Conservation (phyloP, 2,329 filamentous ascomycete genomes). For the Mycocentrospora acerina region DNA sequence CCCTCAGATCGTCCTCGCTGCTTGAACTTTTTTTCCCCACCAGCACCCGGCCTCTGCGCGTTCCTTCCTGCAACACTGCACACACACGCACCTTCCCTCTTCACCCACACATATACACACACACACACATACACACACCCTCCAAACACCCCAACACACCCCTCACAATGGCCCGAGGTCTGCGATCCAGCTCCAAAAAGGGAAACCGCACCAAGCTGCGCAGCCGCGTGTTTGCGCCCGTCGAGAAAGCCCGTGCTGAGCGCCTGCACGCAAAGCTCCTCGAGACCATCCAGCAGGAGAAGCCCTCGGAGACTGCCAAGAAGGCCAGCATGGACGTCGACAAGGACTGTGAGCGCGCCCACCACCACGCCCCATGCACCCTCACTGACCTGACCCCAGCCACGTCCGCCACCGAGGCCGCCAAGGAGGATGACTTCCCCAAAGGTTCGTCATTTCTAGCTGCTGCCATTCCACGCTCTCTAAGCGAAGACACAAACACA, state of each 20-base stretch:
- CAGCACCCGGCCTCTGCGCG: conserved; percentile 1
- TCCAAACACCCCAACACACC: conserved; percentile 9
- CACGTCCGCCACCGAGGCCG: conserved; percentile 12
- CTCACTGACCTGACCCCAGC: conserved; percentile 7
- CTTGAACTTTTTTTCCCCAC: conserved; percentile 16
- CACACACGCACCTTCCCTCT: conserved; percentile 3
- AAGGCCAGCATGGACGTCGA: conserved; percentile 51
- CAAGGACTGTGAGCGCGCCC: conserved; percentile 37
- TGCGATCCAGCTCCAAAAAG: conserved; percentile 77
- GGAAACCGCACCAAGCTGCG: conserved; percentile 81
- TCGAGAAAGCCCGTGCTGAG: conserved; percentile 75
- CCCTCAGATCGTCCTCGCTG: conserved; percentile 2
- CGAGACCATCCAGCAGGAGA: conserved; percentile 75
- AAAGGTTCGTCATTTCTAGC: conserved; percentile 37
- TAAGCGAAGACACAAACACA: conserved; percentile 16
- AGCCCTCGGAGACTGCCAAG: conserved; percentile 51
- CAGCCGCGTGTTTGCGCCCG: conserved; percentile 79
- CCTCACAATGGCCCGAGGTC: conserved; percentile 79
- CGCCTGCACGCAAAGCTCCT: conserved; percentile 83
- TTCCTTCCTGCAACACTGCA: background rate
- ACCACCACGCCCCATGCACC: background rate
- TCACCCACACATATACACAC: conserved; percentile 3
- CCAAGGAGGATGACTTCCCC: conserved; percentile 29
- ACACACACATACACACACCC: conserved; percentile 11
- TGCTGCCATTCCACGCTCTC: conserved; percentile 28